Evolutionary conservation across 2,329 filamentous ascomycete genomes (phyloP).

Genomic region (Parafenestella ontariensis): DNA sequence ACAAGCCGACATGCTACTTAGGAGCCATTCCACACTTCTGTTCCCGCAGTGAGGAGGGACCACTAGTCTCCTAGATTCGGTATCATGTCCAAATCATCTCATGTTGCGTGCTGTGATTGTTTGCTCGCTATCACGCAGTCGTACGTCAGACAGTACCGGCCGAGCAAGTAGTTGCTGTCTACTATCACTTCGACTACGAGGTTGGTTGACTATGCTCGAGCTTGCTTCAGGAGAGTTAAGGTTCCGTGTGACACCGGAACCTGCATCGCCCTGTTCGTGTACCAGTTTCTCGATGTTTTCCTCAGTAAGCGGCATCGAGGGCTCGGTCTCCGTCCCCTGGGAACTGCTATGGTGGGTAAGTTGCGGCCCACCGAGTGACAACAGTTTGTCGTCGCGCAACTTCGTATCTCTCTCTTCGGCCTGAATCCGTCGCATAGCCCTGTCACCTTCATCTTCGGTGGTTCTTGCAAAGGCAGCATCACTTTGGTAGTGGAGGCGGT

Average conservation of each 20-base stretch:
- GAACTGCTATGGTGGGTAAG: conserved; percentile 28
- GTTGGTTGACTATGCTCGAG: conserved; percentile 26
- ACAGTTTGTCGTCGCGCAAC: conserved; percentile 62
- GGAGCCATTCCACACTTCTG: no score
- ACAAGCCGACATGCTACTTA: no score
- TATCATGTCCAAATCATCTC: background rate
- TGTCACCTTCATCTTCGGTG: conserved; percentile 55
- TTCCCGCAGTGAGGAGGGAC: no score
- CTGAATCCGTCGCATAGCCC: conserved; percentile 54
- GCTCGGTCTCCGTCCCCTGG: conserved; percentile 23
- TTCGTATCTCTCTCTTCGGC: conserved; percentile 63
- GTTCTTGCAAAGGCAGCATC: conserved; percentile 49
- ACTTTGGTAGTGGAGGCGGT: conserved; percentile 47
- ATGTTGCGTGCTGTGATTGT: conserved; percentile 19
- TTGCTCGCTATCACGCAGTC: conserved; percentile 34
- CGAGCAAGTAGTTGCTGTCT: conserved; percentile 19
- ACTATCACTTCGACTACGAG: conserved; percentile 23
- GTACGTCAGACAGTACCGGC: conserved; percentile 24
- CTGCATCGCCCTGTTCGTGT: conserved; percentile 36
- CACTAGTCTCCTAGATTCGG: background rate
- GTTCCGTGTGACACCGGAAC: conserved; percentile 16
- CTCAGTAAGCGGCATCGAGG: conserved; percentile 43
- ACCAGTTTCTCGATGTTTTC: conserved; percentile 47
- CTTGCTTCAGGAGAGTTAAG: conserved; percentile 18
- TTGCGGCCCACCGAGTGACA: conserved; percentile 55